Base-by-base conservation (phyloP, 2,329 filamentous ascomycete species). In the Trichoderma pleuroti region DNA sequence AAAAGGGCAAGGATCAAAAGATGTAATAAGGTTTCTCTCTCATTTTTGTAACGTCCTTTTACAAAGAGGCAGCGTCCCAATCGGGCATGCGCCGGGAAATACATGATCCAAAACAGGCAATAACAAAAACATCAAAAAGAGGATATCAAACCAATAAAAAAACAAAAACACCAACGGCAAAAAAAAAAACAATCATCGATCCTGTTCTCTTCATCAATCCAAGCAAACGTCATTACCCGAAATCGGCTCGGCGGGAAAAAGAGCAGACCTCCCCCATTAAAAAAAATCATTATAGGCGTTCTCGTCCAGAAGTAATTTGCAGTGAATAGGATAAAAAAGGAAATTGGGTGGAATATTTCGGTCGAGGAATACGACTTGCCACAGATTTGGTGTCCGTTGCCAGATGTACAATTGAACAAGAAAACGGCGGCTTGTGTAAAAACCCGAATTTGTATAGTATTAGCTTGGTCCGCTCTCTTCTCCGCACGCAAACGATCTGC, bases 401-500 rank as follows among this genome's bases (percentile, higher is more conserved):
- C 52, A 56, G 24, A 66, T 70, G 34, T 61, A 70, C 54, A 57
- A 65, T 9, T 56, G 49, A 59, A 56, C 30, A 36, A 21, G 54
- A 34, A 46, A 72, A 78, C 18, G 59, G 65, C 75, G 70, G 73
- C 75, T 75, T 42, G 49, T 64, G 34, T 11, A n/a, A 62, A 71
- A 75, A 75, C 74, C 77, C 74, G 76, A 77, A 77, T 72, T 66
- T 74, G 72, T 78, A 75, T 74, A 72, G 62, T 76, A 78, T 78
- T 78, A 79, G 71, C 65, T 74, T 75, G 75, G 72, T 73, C 74
- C 76, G 77, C 77, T 77, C 74, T 75, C 72, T 65, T 71, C 64
- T 67, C 64, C 73, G 34, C 71, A 71, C 73, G 74, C 71, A 65
- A 65, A 69, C 57, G 18, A 39, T 42, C 46, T 16, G 66, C 56